Conservation (phyloP, 2,329 filamentous ascomycete genomes). For the Cordyceps cicadae region DNA sequence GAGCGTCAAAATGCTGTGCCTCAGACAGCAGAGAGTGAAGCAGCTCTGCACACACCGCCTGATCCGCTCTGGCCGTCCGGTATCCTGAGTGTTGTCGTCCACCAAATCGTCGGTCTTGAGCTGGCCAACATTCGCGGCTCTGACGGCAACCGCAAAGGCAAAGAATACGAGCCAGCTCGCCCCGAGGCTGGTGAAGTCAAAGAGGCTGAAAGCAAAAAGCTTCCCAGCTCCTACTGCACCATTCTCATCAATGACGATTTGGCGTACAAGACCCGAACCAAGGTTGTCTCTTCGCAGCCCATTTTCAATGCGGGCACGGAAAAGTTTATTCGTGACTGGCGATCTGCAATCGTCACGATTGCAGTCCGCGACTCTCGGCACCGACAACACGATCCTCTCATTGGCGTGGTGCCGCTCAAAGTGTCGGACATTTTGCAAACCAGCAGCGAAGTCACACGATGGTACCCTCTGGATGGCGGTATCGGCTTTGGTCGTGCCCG, state of each 20-base stretch:
- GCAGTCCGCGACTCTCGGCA: slow-evolving; percentile 84
- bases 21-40: slow-evolving; percentile 65
- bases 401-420: slow-evolving; percentile 85
- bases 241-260: slow-evolving; percentile 84
- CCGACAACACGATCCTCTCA: slow-evolving; percentile 86
- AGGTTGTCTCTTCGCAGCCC: slow-evolving; percentile 87
- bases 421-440: slow-evolving; percentile 82
- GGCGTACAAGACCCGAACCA: slow-evolving; percentile 87
- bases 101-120: slow-evolving; percentile 92
- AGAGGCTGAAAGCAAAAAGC: slow-evolving; percentile 68
- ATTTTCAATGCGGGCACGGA: slow-evolving; percentile 98
- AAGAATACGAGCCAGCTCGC: slow-evolving; percentile 83
- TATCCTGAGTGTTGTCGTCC: slow-evolving; percentile 74
- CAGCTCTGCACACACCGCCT: slow-evolving; percentile 80
- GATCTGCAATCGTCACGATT: slow-evolving; percentile 75
- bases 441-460: slow-evolving; percentile 75
- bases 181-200: slow-evolving; percentile 73
- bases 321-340: slow-evolving; percentile 87
- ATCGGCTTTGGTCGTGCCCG: slow-evolving; percentile 85
- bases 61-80: slow-evolving; percentile 96
- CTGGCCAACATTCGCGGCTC: slow-evolving; percentile 86
- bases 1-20: slow-evolving; percentile 72
- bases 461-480: slow-evolving; percentile 95
- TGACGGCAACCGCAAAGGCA: slow-evolving; percentile 68
- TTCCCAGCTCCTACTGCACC: slow-evolving; percentile 91